Evolutionary conservation across 1,284 basidiomycete genomes (phyloP).

Genomic region (Mycosarcoma maydis): DNA sequence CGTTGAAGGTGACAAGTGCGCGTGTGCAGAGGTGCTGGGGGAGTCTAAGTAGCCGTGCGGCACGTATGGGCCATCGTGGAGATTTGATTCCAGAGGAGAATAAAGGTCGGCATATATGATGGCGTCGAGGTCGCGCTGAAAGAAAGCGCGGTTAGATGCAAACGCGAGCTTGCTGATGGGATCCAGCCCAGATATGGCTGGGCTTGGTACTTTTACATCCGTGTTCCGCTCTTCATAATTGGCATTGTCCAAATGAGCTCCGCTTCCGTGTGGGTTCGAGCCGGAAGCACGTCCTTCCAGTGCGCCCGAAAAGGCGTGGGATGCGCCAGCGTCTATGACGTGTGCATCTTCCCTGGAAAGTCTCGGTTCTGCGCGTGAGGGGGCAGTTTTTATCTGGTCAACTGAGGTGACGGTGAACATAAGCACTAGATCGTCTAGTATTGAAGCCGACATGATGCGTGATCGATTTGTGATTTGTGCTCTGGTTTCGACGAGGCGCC

Average conservation of each 20-base stretch:
- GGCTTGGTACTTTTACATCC: background rate
- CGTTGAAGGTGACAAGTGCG: background rate
- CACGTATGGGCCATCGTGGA: background rate
- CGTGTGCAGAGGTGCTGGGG: background rate
- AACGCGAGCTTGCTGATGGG: conserved; percentile 33
- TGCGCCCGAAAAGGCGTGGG: conserved; percentile 6
- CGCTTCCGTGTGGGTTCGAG: background rate
- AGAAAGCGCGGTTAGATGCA: conserved; percentile 9
- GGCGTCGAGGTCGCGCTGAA: background rate
- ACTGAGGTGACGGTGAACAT: no score
- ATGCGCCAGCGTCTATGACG: conserved; percentile 18
- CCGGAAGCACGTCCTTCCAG: conserved; percentile 2
- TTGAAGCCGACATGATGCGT: conserved; percentile 4
- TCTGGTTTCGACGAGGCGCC: no score
- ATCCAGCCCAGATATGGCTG: conserved; percentile 18
- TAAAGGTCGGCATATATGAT: background rate
- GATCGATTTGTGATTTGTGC: background rate
- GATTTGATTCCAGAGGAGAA: background rate
- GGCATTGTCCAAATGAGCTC: background rate
- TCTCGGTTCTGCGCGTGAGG: no score
- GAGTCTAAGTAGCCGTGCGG: background rate
- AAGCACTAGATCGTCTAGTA: no score
- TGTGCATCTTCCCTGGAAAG: no score
- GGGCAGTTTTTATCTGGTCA: no score
- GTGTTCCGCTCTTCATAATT: background rate